phyloP scores from a whole-genome alignment of 2,329 filamentous ascomycete genomes.

The Cryphonectria nitschkei region DNA sequence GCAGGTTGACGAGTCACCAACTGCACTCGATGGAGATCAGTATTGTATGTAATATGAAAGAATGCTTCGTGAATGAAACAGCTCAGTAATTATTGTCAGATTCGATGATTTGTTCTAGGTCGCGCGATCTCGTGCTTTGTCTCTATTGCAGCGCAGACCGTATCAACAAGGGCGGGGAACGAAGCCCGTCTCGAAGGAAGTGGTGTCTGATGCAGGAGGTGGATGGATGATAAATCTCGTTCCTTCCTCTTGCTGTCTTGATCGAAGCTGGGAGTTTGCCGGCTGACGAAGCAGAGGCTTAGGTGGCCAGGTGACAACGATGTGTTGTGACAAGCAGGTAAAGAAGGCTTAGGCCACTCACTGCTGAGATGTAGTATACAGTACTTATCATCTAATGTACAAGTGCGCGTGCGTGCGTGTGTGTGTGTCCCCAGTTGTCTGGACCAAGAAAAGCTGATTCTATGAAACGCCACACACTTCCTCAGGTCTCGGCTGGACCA shows the following conservation, averaged over 20 bases:
- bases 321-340: not conserved
- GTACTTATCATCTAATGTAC: not conserved
- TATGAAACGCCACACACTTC: conserved; percentile 23
- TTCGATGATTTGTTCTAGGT: not conserved
- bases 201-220: not conserved
- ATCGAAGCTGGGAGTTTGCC: not conserved
- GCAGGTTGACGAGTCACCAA: not conserved
- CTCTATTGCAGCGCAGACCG: not conserved
- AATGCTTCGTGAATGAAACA: not conserved
- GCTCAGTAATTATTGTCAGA: not conserved
- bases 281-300: not conserved
- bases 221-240: not conserved
- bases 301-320: not conserved
- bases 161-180: not conserved
- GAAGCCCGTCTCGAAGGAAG: not conserved
- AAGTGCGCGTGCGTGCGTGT: not conserved
- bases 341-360: not conserved
- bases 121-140: not conserved
- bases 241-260: conserved; percentile 2
- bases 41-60: not conserved
- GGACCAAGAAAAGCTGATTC: conserved; percentile 19
- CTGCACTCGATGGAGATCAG: not conserved
- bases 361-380: not conserved
- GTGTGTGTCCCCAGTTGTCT: conserved; percentile 8
- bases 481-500: conserved; percentile 17